These are phyloP conservation scores for Leucocoprinus sp. DNA, from an alignment of 768 basidiomycete species.

Conservation along the genomic window DNA sequence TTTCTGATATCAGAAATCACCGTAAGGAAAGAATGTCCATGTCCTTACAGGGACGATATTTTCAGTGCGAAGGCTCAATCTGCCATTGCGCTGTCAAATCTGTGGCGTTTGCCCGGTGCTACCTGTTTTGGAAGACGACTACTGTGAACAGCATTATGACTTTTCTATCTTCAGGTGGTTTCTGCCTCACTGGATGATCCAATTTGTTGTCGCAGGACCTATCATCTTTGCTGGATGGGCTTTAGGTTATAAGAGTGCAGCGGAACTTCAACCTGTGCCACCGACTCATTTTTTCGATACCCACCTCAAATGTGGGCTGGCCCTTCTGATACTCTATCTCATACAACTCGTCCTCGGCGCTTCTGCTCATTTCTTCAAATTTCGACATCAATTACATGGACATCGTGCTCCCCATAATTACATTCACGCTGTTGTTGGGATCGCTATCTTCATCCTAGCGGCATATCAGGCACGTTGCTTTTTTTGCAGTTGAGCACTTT, in stretches of 20 bases:
- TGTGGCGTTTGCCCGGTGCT: neutral
- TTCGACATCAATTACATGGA: constrained; percentile 26
- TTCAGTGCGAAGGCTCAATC: neutral
- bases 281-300: constrained; percentile 26
- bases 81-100: neutral
- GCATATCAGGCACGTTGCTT: constrained; percentile 35
- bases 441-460: constrained; percentile 45
- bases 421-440: constrained; percentile 44
- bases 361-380: constrained; percentile 47
- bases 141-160: neutral
- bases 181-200: constrained; percentile 40
- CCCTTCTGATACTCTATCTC: constrained; percentile 46
- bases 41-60: neutral
- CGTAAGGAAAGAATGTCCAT: neutral
- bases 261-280: constrained; percentile 21
- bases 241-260: constrained; percentile 31
- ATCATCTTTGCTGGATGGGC: constrained; percentile 45
- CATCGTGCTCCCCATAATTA: constrained; percentile 46
- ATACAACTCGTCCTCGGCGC: constrained; percentile 40
- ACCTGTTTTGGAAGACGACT: neutral
- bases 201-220: constrained; percentile 42
- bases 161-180: constrained; percentile 33
- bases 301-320: constrained; percentile 45
- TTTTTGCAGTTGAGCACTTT: neutral
- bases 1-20: neutral